Conservation (phyloP, 1,284 basidiomycete species). For the Malassezia globosa region DNA sequence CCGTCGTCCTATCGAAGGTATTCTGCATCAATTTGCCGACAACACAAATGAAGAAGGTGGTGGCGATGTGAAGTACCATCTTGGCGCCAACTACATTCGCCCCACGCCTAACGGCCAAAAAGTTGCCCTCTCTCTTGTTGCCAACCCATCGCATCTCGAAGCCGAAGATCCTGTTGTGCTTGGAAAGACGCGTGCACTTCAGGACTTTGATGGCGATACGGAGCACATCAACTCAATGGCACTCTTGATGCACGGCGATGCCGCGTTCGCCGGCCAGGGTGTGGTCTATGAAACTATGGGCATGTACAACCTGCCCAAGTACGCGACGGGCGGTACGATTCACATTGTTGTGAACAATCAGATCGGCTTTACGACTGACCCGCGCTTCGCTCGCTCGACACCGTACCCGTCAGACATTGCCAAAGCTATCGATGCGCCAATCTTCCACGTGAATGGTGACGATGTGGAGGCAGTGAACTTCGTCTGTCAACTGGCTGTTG, state of each 20-base stretch:
- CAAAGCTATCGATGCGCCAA: constrained; percentile 94
- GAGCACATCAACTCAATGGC: constrained; percentile 56
- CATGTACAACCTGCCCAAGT: constrained; percentile 86
- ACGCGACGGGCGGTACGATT: constrained; percentile 94
- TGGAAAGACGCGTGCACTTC: constrained; percentile 91
- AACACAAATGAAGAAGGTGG: constrained; percentile 53
- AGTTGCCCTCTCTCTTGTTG: constrained; percentile 90
- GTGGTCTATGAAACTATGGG: constrained; percentile 99
- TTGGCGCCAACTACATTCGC: constrained; percentile 96
- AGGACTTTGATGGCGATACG: constrained; percentile 86
- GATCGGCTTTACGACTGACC: constrained; percentile 98
- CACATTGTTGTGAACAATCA: constrained; percentile 99
- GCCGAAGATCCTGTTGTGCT: constrained; percentile 95
- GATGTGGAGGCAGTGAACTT: constrained; percentile 90
- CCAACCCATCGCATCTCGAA: constrained; percentile 96
- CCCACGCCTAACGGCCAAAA: constrained; percentile 97
- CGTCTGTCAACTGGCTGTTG: constrained; percentile 92
- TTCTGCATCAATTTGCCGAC: constrained; percentile 87
- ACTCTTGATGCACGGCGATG: constrained; percentile 92
- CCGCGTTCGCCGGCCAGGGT: constrained; percentile 96
- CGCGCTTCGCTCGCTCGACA: constrained; percentile 90
- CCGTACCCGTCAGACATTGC: constrained; percentile 99
- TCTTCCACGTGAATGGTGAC: constrained; percentile 99
- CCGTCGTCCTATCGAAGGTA: constrained; percentile 93
- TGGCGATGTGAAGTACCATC: constrained; percentile 96